Evolutionary conservation across 441 rosid genomes (phyloP), one percentile per base, ranked within the genome.

Genomic region (Erodium texanum): DNA sequence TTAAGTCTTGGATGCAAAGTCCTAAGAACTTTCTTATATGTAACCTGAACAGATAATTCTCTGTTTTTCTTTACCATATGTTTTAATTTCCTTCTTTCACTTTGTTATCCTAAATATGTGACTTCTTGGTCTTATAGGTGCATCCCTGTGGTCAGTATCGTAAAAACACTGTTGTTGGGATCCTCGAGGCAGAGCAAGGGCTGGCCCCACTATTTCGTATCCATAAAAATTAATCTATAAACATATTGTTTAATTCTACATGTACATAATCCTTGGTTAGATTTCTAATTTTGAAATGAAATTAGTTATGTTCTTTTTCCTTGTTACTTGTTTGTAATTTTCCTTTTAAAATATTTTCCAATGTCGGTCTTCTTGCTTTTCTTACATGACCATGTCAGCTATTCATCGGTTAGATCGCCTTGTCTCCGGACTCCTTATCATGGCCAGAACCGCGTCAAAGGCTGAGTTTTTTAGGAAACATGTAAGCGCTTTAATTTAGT

Each of bases 141-240:
- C 99, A 91, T 82, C 97, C 96, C 14, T 94, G 97, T 79, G 99
- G 97, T 68, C 97, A 94, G 69, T 94, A 94, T 71, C 91, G 96
- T 43, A 94, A 89, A 83, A 94, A 94, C 81, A 94, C 96, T 3
- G 82, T 94, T 67, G 88, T 91, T 72, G 96, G 99, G 74, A 86
- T 94, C 80, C 97, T 94, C 75, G 87, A 91, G 76, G 97, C 99
- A 22, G 97, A 91, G 78, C 83, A 88, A 77, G 89, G 76, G 65
- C 69, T 91, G 73, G 85, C 87, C 24, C 82, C 96, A 75, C 73
- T 93, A 52, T 89, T 87, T 82, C 92, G 96, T 93, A 89, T 91
- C 97, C 97, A 24, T 65, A 74, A n/a, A 0, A 66, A 45, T n/a
- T 67, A 15, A 22, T 34, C 16, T 41, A 27, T 61, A 68, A 36